A percentile compares a stretch with the other conserved stretches of the same genome.
Conservation (phyloP, 139 green algal species). For the Coelastrella sp. region DNA sequence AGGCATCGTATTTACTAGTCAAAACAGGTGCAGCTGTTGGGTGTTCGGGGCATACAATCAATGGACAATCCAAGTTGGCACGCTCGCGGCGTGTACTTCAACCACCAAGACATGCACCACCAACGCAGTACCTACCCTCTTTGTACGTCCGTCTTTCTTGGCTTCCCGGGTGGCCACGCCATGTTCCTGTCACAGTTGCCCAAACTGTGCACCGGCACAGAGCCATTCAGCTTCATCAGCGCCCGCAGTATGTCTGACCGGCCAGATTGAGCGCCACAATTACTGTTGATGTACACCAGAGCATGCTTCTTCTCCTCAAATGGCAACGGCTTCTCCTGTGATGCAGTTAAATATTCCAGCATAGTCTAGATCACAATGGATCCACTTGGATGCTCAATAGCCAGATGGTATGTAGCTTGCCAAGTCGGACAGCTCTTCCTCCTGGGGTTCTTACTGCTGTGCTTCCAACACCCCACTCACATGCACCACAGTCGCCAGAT, state of each 20-base stretch:
- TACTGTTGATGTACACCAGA: conserved; percentile 38
- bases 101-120: too few species aligned
- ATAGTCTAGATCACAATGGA: neutral
- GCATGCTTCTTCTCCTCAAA: conserved; percentile 41
- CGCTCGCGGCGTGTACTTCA: too few species aligned
- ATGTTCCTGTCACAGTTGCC: conserved; percentile 32
- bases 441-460: too few species aligned
- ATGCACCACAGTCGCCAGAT: too few species aligned
- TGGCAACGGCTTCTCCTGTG: neutral
- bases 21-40: too few species aligned
- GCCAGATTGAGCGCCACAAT: neutral
- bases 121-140: neutral
- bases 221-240: neutral
- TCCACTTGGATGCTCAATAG: neutral
- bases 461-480: too few species aligned
- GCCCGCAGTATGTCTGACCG: neutral
- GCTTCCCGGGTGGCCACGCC: neutral
- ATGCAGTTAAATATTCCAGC: neutral
- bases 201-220: conserved; percentile 25
- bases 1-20: too few species aligned
- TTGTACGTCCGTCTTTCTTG: neutral
- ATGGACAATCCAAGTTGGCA: too few species aligned
- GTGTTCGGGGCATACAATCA: too few species aligned
- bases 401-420: too few species aligned
- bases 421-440: too few species aligned